Evolutionary conservation across 1,284 basidiomycete species (phyloP).

Genomic region (Fomitopsis schrenkii): DNA sequence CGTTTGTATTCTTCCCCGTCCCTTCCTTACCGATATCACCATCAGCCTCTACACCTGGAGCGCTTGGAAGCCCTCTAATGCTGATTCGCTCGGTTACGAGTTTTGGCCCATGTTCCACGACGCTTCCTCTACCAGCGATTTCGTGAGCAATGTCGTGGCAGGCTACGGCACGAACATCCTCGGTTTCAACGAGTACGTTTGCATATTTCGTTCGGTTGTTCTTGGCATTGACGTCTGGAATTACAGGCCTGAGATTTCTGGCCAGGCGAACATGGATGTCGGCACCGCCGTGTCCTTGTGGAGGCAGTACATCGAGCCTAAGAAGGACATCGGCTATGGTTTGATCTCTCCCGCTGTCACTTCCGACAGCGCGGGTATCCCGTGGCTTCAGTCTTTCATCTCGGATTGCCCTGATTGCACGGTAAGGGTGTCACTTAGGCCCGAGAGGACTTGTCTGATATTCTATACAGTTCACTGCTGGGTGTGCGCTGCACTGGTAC

Average conservation of each 20-base stretch:
- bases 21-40: not conserved
- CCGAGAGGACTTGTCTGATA: not conserved
- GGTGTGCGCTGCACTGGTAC: constrained; percentile 59
- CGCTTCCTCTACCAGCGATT: constrained; percentile 34
- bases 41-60: constrained; percentile 59
- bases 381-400: constrained; percentile 64
- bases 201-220: not conserved
- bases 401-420: constrained; percentile 42
- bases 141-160: constrained; percentile 38
- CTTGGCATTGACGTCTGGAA: constrained; percentile 1
- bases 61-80: constrained; percentile 34
- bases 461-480: constrained; percentile 20
- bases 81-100: constrained; percentile 40
- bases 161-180: constrained; percentile 52
- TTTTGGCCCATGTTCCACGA: constrained; percentile 74
- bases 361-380: constrained; percentile 50
- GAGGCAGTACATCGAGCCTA: constrained; percentile 58
- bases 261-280: constrained; percentile 62
- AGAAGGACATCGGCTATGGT: constrained; percentile 50
- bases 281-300: constrained; percentile 49
- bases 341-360: constrained; percentile 69
- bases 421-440: constrained; percentile 35
- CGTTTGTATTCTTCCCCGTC: not conserved
- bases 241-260: constrained; percentile 51
- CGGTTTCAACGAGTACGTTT: constrained; percentile 69